Evolutionary conservation across 2,329 filamentous ascomycete species (phyloP).

Genomic region (Trichoderma koningiopsis): DNA sequence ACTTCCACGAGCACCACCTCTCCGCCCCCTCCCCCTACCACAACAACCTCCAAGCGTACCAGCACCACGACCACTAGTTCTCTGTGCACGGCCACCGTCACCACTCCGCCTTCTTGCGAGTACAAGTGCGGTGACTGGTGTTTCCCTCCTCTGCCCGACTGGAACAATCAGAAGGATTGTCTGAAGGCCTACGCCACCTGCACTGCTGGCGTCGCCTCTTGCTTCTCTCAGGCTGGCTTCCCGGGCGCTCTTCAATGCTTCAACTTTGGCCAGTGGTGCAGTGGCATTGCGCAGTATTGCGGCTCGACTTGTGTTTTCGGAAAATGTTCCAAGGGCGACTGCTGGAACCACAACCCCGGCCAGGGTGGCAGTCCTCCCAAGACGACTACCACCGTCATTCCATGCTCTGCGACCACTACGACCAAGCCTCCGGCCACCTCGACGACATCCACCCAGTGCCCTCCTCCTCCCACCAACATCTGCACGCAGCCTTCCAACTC

Average conservation of each 20-base stretch:
- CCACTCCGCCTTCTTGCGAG: slow-evolving; percentile 52
- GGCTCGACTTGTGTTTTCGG: slow-evolving; percentile 39
- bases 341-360: slow-evolving; percentile 41
- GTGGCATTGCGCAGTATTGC: slow-evolving; percentile 50
- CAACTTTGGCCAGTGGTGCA: slow-evolving; percentile 54
- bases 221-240: slow-evolving; percentile 55
- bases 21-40: slow-evolving; percentile 13
- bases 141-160: slow-evolving; percentile 52
- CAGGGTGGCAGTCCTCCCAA: slow-evolving; percentile 30
- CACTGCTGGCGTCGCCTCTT: slow-evolving; percentile 51
- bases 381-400: slow-evolving; percentile 41
- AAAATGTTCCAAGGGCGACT: slow-evolving; percentile 48
- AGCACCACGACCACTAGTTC: slow-evolving; percentile 40
- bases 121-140: slow-evolving; percentile 60
- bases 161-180: slow-evolving; percentile 47
- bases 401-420: slow-evolving; percentile 37
- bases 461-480: slow-evolving; percentile 53
- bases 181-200: slow-evolving; percentile 47
- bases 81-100: slow-evolving; percentile 52
- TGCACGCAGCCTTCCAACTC: slow-evolving; percentile 58
- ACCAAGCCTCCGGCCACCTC: slow-evolving; percentile 37
- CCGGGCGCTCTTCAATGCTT: slow-evolving; percentile 54
- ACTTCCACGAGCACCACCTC: slow-evolving; percentile 27
- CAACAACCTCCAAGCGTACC: slow-evolving; percentile 32
- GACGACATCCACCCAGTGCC: slow-evolving; percentile 40